Conservation (phyloP, 2,329 filamentous ascomycete species). For the Nemania sp. region DNA sequence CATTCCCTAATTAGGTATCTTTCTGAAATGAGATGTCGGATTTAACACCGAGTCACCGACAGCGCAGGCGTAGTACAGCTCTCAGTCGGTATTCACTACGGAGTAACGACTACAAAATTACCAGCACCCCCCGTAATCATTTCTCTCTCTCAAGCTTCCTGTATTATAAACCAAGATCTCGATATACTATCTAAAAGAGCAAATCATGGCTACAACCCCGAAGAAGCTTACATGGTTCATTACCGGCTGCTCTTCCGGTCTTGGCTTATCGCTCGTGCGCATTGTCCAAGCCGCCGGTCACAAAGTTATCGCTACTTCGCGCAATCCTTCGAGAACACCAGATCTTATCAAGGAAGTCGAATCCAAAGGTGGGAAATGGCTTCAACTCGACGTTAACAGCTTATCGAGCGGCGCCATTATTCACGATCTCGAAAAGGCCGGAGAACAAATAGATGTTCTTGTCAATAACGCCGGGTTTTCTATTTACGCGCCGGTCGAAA, state of each 20-base stretch:
- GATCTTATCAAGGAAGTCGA: slow-evolving; percentile 40
- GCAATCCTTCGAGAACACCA: slow-evolving; percentile 33
- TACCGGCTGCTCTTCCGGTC: slow-evolving; percentile 31
- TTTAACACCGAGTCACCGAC: too few relatives aligned
- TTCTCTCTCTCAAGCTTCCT: too few relatives aligned
- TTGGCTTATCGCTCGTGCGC: slow-evolving; percentile 31
- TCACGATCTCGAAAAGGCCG: slow-evolving; percentile 34
- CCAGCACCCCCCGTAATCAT: too few relatives aligned
- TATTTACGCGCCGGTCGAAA: slow-evolving; percentile 42
- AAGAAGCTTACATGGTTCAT: slow-evolving; percentile 40
- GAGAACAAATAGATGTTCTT: slow-evolving; percentile 44
- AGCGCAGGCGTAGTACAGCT: too few relatives aligned
- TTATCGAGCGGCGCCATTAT: slow-evolving; percentile 32
- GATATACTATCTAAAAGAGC: too few relatives aligned
- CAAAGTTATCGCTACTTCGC: slow-evolving; percentile 45
- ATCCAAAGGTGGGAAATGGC: slow-evolving; percentile 39
- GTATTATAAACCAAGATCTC: too few relatives aligned
- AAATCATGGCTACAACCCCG: not conserved
- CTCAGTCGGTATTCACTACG: too few relatives aligned
- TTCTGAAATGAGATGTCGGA: too few relatives aligned
- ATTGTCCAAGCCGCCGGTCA: slow-evolving; percentile 42
- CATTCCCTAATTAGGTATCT: too few relatives aligned
- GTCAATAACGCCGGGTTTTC: slow-evolving; percentile 48
- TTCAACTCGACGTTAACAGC: slow-evolving; percentile 41
- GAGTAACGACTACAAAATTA: too few relatives aligned